Evolutionary conservation across 164 flowering plant genomes (phyloP).

Genomic region (Macadamia integrifolia): DNA sequence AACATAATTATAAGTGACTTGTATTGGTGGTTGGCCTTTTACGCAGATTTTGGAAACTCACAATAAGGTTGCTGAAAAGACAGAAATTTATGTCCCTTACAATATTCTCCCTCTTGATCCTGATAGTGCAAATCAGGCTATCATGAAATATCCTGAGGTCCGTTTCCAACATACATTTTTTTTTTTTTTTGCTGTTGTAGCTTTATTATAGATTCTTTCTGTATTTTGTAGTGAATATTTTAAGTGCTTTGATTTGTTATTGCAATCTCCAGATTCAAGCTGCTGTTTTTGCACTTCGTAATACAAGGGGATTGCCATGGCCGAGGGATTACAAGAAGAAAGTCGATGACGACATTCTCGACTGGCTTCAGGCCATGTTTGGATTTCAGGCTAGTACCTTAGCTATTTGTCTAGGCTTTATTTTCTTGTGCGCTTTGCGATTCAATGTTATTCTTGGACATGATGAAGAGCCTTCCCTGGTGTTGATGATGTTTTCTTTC

Average conservation of each 20-base stretch:
- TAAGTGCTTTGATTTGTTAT: constrained; percentile 5
- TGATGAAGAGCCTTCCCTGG: neutral
- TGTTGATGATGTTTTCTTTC: neutral
- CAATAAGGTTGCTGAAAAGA: constrained; percentile 81
- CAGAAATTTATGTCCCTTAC: constrained; percentile 78
- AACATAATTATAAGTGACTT: neutral
- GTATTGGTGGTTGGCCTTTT: neutral
- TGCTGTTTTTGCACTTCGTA: constrained; percentile 89
- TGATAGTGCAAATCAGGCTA: constrained; percentile 93
- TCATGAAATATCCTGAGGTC: constrained; percentile 95
- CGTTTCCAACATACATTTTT: neutral
- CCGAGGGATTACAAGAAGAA: constrained; percentile 76
- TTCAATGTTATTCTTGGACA: too few relatives aligned
- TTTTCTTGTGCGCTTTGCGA: too few relatives aligned
- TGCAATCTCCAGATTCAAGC: constrained; percentile 69
- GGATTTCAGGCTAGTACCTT: constrained; percentile 78
- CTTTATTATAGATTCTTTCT: neutral
- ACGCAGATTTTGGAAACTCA: constrained; percentile 80
- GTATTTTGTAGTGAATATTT: neutral
- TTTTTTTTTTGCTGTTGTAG: neutral
- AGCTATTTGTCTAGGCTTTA: too few relatives aligned
- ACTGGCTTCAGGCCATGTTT: constrained; percentile 98
- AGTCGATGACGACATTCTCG: constrained; percentile 83
- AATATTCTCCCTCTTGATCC: constrained; percentile 98
- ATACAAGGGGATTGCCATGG: constrained; percentile 97